Percentiles rank a stretch among this genome's conserved stretches.
phyloP scores from a whole-genome alignment of 306 rosid species.

The Mimosa bimucronata region DNA sequence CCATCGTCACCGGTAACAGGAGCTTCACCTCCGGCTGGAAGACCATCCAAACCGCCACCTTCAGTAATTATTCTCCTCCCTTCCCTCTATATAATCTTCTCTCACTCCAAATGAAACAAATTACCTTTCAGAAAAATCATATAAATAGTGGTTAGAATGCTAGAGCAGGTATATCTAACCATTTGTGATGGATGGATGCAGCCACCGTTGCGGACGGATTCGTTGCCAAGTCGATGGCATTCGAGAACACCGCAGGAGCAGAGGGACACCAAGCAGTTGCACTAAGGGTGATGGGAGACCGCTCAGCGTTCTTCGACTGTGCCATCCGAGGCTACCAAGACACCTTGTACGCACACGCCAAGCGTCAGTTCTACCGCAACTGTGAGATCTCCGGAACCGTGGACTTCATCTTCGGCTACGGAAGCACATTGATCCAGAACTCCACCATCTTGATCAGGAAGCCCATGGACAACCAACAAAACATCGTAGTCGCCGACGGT shows the following conservation, averaged over 20 bases:
- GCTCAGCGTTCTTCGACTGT: conserved; percentile 62
- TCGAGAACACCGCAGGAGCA: conserved; percentile 76
- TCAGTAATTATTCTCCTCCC: conserved; percentile 24
- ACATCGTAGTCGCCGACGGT: conserved; percentile 69
- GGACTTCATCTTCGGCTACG: conserved; percentile 79
- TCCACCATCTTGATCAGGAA: conserved; percentile 56
- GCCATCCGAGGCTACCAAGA: conserved; percentile 72
- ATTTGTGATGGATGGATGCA: conserved; percentile 16
- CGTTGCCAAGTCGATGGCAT: conserved; percentile 60
- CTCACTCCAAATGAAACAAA: too few relatives aligned
- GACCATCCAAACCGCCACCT: conserved; percentile 52
- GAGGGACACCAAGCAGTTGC: conserved; percentile 84
- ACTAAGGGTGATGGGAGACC: conserved; percentile 65
- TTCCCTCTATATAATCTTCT: too few relatives aligned
- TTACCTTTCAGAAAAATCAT: too few relatives aligned
- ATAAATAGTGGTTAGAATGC: too few relatives aligned
- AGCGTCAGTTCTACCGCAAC: conserved; percentile 80
- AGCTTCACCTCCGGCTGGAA: conserved; percentile 30
- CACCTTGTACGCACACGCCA: conserved; percentile 63
- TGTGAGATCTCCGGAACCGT: conserved; percentile 84
- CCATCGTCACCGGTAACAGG: conserved; percentile 47
- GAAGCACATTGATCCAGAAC: conserved; percentile 58
- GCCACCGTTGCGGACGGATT: conserved; percentile 45
- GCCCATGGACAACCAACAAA: conserved; percentile 51
- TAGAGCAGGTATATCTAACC: too few relatives aligned